A percentile compares a stretch with the other conserved stretches of the same genome.
Conservation (phyloP, 805 yeast genomes). For the Saturnispora kantuleensis region DNA sequence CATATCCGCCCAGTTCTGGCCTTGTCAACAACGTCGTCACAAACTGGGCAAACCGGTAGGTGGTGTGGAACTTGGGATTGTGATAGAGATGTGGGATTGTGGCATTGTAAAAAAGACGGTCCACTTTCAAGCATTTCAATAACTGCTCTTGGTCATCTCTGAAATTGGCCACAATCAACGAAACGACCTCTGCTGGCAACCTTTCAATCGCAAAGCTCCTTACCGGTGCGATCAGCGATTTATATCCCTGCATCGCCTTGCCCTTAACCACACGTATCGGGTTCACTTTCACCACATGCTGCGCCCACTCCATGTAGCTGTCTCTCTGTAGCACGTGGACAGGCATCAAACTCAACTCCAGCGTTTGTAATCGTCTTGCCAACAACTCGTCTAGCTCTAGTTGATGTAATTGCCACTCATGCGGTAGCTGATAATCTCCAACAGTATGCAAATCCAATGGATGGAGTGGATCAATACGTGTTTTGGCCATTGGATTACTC, state of each 20-base stretch:
- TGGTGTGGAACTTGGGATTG: constrained; percentile 48
- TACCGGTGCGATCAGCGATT: constrained; percentile 39
- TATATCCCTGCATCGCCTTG: constrained; percentile 39
- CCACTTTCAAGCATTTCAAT: constrained; percentile 40
- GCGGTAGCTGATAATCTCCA: background rate
- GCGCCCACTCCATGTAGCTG: no score
- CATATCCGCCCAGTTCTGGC: constrained; percentile 45
- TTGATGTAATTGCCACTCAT: background rate
- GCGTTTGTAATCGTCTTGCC: background rate
- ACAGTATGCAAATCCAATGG: background rate
- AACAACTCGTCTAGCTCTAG: background rate
- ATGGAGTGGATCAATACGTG: no score
- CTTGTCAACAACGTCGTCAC: constrained; percentile 54
- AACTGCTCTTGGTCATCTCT: constrained; percentile 31
- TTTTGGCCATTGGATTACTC: no score
- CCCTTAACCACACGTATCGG: constrained; percentile 16
- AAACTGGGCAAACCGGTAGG: constrained; percentile 75
- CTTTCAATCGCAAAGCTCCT: constrained; percentile 12
- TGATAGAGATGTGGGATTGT: constrained; percentile 48
- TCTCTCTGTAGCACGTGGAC: background rate
- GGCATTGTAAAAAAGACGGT: constrained; percentile 38
- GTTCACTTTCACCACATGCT: background rate
- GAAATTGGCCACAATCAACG: constrained; percentile 33
- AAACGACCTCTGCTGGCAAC: constrained; percentile 13
- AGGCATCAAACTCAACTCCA: background rate